Conservation (phyloP, 169 alveolate genomes). For the Plasmodium blacklocki region DNA sequence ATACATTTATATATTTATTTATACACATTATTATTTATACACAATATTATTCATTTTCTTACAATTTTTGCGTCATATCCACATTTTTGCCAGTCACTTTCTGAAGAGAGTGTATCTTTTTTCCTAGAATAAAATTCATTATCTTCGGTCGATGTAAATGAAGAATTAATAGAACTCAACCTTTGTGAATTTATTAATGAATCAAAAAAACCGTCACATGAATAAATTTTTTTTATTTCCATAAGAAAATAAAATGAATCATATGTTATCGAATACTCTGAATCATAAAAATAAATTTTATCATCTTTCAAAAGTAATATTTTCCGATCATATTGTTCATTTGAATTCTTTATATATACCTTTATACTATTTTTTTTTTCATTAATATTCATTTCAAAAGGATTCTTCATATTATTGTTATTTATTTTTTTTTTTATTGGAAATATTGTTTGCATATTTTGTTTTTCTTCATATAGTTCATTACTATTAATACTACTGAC, state of each 20-base stretch:
- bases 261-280: conserved; percentile 66
- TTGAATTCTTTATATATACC: conserved; percentile 60
- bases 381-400: conserved; percentile 31
- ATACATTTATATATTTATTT: too few species aligned
- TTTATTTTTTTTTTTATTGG: conserved; percentile 4
- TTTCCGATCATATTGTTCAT: conserved; percentile 46
- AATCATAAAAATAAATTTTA: conserved; percentile 42
- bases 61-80: conserved; percentile 76
- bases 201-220: conserved; percentile 71
- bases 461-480: conserved; percentile 22
- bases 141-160: conserved; percentile 53
- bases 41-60: too few species aligned
- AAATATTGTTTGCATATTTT: not conserved
- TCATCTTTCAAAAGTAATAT: conserved; percentile 57
- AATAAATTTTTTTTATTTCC: conserved; percentile 67
- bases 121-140: conserved; percentile 24
- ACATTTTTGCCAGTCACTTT: conserved; percentile 75
- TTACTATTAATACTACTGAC: conserved; percentile 24
- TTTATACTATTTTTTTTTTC: conserved; percentile 43
- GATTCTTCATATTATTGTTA: not conserved
- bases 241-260: conserved; percentile 70
- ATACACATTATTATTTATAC: too few species aligned
- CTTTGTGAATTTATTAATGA: conserved; percentile 53
- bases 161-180: conserved; percentile 22
- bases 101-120: conserved; percentile 24